Percentiles rank a stretch among this genome's conserved stretches.
These are phyloP conservation scores for Hylodesmum podocarpum DNA, from an alignment of 306 rosid species.

Conservation along the genomic window DNA sequence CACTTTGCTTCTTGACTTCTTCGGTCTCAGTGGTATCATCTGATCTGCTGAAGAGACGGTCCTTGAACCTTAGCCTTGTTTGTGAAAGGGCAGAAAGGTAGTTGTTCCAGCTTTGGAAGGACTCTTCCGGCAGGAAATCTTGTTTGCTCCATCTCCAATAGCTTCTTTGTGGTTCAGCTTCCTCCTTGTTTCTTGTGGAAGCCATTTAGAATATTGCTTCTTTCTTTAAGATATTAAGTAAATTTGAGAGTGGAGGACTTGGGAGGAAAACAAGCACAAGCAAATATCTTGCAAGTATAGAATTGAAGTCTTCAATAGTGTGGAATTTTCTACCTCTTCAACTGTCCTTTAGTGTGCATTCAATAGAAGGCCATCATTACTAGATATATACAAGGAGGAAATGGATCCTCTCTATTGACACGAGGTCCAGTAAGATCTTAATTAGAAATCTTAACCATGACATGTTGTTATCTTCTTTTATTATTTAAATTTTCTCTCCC, in stretches of 20 bases:
- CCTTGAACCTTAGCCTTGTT: conserved; percentile 55
- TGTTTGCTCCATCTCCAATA: conserved; percentile 79
- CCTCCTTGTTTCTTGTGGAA: conserved; percentile 20
- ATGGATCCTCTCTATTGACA: too few relatives aligned
- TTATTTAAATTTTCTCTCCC: too few relatives aligned
- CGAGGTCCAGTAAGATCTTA: too few relatives aligned
- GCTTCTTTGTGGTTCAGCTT: conserved; percentile 40
- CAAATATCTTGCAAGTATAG: background rate
- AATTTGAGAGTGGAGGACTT: background rate
- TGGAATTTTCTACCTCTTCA: conserved; percentile 1
- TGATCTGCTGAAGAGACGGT: conserved; percentile 62
- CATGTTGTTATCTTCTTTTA: too few relatives aligned
- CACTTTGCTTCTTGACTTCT: conserved; percentile 52
- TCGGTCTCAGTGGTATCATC: conserved; percentile 51
- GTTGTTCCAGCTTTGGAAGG: conserved; percentile 67
- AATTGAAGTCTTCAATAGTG: background rate
- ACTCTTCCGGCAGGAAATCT: conserved; percentile 80
- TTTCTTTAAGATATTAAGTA: background rate
- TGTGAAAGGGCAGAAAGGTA: conserved; percentile 56
- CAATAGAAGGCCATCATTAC: background rate
- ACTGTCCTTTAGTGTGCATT: background rate
- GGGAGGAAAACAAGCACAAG: background rate
- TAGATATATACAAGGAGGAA: background rate
- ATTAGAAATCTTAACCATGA: too few relatives aligned
- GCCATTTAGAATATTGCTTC: conserved; percentile 20